These are phyloP conservation scores for Ulmus americana DNA, from an alignment of 331 rosid species.

Conservation along the genomic window DNA sequence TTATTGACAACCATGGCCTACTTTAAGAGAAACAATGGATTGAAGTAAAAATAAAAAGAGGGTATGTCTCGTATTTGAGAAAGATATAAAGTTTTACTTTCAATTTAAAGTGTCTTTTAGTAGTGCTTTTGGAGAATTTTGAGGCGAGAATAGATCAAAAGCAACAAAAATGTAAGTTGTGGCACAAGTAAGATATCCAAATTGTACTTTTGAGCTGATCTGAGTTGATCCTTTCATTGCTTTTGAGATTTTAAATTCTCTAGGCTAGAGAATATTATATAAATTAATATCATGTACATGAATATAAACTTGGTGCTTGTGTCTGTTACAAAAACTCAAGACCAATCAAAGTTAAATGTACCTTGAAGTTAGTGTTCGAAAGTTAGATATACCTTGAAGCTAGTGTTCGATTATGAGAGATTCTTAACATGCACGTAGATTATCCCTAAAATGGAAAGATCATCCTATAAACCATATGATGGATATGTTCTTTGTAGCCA, in stretches of 20 bases:
- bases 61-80: not conserved
- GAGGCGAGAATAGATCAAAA: too few relatives aligned
- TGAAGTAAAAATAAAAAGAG: not conserved
- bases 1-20: not conserved
- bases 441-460: not conserved
- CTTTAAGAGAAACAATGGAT: not conserved
- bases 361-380: not conserved
- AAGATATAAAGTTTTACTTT: not conserved
- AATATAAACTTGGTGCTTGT: too few relatives aligned
- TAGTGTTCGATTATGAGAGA: not conserved
- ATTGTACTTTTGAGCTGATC: too few relatives aligned
- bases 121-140: too few relatives aligned
- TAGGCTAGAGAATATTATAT: too few relatives aligned
- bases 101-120: not conserved
- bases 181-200: too few relatives aligned
- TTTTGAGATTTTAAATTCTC: too few relatives aligned
- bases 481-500: not conserved
- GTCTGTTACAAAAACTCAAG: too few relatives aligned
- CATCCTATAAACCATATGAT: not conserved
- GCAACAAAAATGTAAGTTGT: too few relatives aligned
- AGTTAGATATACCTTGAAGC: not conserved
- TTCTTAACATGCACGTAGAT: too few relatives aligned
- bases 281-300: too few relatives aligned
- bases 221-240: too few relatives aligned
- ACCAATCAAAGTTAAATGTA: not conserved